Base-by-base conservation (phyloP, 2,329 filamentous ascomycete genomes). In the Penicillium sp. region DNA sequence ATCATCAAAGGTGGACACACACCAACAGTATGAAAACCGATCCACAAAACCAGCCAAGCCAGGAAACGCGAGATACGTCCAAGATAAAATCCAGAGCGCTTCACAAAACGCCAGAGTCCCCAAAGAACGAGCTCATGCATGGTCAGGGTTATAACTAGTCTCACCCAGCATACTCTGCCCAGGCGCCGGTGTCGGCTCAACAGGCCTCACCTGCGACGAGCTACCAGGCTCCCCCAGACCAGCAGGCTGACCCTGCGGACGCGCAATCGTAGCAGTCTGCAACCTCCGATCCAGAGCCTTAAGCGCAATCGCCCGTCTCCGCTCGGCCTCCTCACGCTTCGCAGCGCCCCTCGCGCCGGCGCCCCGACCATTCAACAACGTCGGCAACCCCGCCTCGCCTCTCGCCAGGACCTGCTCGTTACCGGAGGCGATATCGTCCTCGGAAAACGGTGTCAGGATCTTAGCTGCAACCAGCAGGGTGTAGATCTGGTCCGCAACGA, bases 241-340 rank as follows among this genome's bases (percentile, higher is more conserved):
- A 5, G 66, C 50, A 11, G 65, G 57, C 46, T 57, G 70, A 49
- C 72, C 66, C 16, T 77, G 65, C 25, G 74, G 67, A 39, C 78
- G 72, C 51, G 71, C 79, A 29, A 77, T 77, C 13, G 87, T 86
- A 3, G 90, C 89, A n/a, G 89, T 87, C 69, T 93, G 88, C 44
- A 99, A 76, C 56, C 93, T 80, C 73, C 97, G 90, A 69, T 99
- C 93, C 46, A 99, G 75, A 3, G 91, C 92, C 66, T 92, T 92
- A 48, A 99, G 77, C 1, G 93, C 93, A 57, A 99, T 74, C 0
- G 91, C 91, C 58, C 93, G 81, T 66, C 93, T 82, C 58, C 93
- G 78, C 75, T 97, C 93, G 0, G 92, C 92, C 71, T 97, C 93
- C 41, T 93, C 92, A 51, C 91, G 83, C 41, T 91, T 88, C 43